Evolutionary conservation across 164 flowering plant genomes (phyloP).

Genomic region (Aristolochia fimbriata): DNA sequence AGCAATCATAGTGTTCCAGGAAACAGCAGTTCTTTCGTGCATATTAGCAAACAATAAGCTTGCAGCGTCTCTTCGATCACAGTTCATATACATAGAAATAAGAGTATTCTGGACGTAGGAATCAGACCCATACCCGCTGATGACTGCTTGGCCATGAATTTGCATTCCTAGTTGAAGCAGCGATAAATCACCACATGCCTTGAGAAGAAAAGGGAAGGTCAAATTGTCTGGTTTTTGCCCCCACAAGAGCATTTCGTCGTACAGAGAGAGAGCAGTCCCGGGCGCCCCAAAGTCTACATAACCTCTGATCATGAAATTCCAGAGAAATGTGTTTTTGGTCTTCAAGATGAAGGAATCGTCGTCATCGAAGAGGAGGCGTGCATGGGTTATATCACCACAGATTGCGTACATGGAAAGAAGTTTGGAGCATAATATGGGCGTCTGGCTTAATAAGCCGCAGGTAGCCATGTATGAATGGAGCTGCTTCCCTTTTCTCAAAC

Average conservation of each 20-base stretch:
- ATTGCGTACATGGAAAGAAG: conserved; percentile 5
- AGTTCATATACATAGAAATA: conserved; percentile 58
- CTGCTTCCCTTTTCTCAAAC: conserved; percentile 2
- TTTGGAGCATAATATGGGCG: not conserved
- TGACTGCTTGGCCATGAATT: conserved; percentile 29
- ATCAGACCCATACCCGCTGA: conserved; percentile 28
- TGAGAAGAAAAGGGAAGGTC: conserved; percentile 45
- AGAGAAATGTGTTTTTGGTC: conserved; percentile 15
- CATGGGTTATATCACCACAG: conserved; percentile 1
- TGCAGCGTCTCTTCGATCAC: conserved; percentile 30
- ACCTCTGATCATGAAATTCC: conserved; percentile 42
- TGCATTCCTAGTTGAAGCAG: conserved; percentile 27
- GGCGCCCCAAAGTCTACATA: conserved; percentile 20
- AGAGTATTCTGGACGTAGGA: conserved; percentile 43
- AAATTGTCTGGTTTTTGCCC: conserved; percentile 34
- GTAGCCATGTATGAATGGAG: conserved; percentile 2
- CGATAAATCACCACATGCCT: conserved; percentile 37
- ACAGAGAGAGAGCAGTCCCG: conserved; percentile 26
- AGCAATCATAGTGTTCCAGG: conserved; percentile 72
- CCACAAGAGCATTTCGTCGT: conserved; percentile 33
- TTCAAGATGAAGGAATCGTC: not conserved
- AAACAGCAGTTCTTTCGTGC: conserved; percentile 31
- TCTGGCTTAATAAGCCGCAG: not conserved
- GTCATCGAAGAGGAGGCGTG: conserved; percentile 6
- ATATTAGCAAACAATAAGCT: conserved; percentile 35